Percentiles rank a stretch among this genome's conserved stretches.
Conservation (phyloP, 352 stramenopile species). For the Hyaloperonospora arabidopsidis region DNA sequence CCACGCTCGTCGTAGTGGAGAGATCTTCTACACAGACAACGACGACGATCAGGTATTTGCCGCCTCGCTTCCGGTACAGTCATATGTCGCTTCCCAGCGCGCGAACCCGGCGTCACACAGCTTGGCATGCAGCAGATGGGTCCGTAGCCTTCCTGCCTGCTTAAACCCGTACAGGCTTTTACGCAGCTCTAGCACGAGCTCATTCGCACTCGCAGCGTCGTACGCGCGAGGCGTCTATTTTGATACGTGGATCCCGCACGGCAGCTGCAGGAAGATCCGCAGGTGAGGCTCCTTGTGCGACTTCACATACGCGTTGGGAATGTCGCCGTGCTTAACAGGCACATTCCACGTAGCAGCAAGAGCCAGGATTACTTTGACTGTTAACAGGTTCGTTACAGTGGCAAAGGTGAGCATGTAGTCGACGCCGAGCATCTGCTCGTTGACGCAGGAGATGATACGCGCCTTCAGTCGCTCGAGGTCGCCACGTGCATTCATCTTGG, state of each 20-base stretch:
- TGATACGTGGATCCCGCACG: neutral
- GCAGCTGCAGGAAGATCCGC: neutral
- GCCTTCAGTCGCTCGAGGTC: neutral
- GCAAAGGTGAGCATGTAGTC: neutral
- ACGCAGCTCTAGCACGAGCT: neutral
- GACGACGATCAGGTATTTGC: neutral
- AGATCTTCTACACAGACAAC: neutral
- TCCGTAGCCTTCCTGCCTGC: constrained; percentile 26
- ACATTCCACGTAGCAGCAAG: neutral
- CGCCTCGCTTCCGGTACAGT: neutral
- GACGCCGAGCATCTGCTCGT: neutral
- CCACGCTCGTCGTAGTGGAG: neutral
- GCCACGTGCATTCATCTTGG: neutral
- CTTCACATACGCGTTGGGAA: too few species aligned
- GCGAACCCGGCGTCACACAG: neutral
- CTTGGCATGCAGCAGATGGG: constrained; percentile 11
- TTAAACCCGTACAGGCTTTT: constrained; percentile 29
- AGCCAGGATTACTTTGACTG: neutral
- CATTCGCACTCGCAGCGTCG: neutral
- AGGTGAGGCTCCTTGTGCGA: neutral
- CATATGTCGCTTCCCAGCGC: neutral
- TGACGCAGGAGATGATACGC: neutral
- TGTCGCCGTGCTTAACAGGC: too few species aligned
- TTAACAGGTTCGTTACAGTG: neutral
- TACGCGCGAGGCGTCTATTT: too few species aligned